Base-by-base conservation (phyloP, 345 rosid species). In the Boechera retrofracta region DNA sequence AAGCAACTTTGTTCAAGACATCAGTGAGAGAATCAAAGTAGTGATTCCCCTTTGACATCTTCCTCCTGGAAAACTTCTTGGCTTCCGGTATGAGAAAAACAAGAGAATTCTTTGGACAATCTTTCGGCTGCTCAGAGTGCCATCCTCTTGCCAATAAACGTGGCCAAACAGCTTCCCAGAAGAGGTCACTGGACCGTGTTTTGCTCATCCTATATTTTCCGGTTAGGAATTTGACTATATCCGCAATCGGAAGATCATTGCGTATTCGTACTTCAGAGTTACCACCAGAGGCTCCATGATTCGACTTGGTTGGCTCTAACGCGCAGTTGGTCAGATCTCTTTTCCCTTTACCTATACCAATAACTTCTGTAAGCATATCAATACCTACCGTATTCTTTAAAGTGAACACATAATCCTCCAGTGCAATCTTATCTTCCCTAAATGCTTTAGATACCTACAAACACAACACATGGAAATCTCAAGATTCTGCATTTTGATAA, bases 161-260 rank as follows among this genome's bases (percentile, higher is more conserved):
- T 32, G 97, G 98, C 98, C 97, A 93, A 41, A 90, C 97, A 67
- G 97, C 98, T 83, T 93, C 98, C 98, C 95, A 93, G 79, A 93
- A 90, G 71, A 93, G 88, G 81, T 90, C 93, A 70, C 80, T 83
- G 48, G 94, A 89, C 67, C 90, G 69, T 10, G 91, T 89, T 83
- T 93, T 93, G 81, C 98, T 89, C 76, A 93, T 78, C 75, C 97
- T 85, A 71, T 80, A 83, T 61, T 83, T 85, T 57, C 98, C 97
- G 0, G 89, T 90, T 61, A 90, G 83, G 69, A 86, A 87, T 44
- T 83, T 82, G 76, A 89, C 81, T 29, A 93, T 89, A 59, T 90
- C 93, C 5, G 60, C 33, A 39, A 87, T 47, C 0, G 91, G 78
- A 66, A 93, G 98, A 29, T 88, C 89, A 77, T 87, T 89, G 52